phyloP scores from a whole-genome alignment of 2,329 filamentous ascomycete species.

The Whalleya microplaca region DNA sequence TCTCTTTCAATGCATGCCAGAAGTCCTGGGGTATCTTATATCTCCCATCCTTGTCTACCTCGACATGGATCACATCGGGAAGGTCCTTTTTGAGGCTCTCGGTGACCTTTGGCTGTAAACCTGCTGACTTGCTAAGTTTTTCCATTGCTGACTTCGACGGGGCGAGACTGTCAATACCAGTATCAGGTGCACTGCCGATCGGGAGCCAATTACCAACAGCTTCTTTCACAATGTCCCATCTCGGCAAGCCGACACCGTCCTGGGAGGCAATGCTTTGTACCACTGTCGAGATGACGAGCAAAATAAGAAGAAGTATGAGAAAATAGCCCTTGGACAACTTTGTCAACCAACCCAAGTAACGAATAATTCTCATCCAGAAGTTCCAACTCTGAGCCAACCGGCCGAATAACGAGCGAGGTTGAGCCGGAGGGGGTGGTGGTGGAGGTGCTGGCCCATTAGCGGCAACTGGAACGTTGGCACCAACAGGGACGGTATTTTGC shows the following conservation, averaged over 20 bases:
- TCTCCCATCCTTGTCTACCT: conserved; percentile 54
- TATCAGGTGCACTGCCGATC: neutral
- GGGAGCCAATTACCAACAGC: neutral
- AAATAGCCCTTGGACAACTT: neutral
- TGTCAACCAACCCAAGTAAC: too few species aligned
- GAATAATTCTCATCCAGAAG: too few species aligned
- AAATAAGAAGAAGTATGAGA: neutral
- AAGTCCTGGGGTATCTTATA: conserved; percentile 62
- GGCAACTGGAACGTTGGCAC: too few species aligned
- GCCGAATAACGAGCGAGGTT: too few species aligned
- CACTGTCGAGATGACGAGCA: neutral
- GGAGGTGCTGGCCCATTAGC: too few species aligned
- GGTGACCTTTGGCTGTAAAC: conserved; percentile 32
- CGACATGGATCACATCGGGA: conserved; percentile 61
- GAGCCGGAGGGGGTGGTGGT: too few species aligned
- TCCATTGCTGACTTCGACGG: neutral
- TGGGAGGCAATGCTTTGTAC: neutral
- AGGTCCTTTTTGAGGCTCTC: conserved; percentile 50
- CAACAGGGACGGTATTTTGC: too few species aligned
- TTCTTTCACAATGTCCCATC: neutral
- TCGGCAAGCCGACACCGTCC: neutral
- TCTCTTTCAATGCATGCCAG: conserved; percentile 64
- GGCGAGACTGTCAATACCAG: neutral
- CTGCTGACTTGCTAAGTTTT: neutral
- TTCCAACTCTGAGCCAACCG: too few species aligned